Evolutionary conservation across 306 rosid genomes (phyloP), one percentile per base, ranked within the genome.

Genomic region (Mucuna pruriens): DNA sequence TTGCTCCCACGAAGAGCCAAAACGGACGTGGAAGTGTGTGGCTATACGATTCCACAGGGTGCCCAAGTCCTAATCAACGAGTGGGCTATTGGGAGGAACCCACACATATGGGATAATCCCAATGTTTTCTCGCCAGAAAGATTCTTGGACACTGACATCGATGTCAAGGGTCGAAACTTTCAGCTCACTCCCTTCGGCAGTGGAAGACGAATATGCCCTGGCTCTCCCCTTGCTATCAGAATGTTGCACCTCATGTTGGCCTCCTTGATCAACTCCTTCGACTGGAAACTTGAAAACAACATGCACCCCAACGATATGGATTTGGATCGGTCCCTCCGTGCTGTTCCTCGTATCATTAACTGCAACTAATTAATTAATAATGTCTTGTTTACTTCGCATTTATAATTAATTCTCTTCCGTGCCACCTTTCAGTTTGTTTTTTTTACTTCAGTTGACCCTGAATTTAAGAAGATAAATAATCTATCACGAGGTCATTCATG

Each of bases 221-320:
- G 89, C 0, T 70, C 82, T 3, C 90, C 89, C 0, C 76, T 90
- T n/a, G 92, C 92, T 0, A 44, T 83, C 1, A 81, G 90, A 8
- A 83, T 90, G 88, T n/a, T 88, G 71, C 80, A 83, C 58, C 54
- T 81, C 60, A 85, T 88, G 89, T 45, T 90, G 76, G 94, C 90
- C 6, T 85, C 90, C 0, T 67, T 92, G 1, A 22, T 90, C 26
- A 88, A 90, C 73, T 75, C 49, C 4, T 90, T 90, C 83, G 89
- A 87, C 72, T 92, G 94, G 97, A 87, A 84, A 67, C 91, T 90
- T 61, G 90, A 83, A 26, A 79, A 76, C 49, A 79, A 84, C 17
- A 23, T 71, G 52, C 33, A 64, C 13, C 70, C 84, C 15, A 63
- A 82, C n/a, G 86, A 78, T 4, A 17, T 92, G 86, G 77, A 84